phyloP scores from a whole-genome alignment of 208 protist species.

The Leishmania lainsoni region DNA sequence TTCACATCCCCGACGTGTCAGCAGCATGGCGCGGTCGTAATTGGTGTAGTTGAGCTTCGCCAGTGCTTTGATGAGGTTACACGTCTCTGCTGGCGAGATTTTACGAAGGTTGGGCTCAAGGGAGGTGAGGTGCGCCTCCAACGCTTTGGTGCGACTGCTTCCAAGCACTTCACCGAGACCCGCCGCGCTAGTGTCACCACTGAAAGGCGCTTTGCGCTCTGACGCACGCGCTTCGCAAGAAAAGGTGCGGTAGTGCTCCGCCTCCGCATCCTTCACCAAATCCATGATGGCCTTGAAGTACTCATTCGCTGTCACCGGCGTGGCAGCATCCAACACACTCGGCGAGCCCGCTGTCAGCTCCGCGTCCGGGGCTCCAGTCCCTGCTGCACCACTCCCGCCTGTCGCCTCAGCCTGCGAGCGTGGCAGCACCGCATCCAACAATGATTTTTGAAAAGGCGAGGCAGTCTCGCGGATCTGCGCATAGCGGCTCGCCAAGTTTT shows the following conservation, averaged over 20 bases:
- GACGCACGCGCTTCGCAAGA: not conserved
- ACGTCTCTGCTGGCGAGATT: constrained; percentile 51
- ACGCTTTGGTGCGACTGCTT: constrained; percentile 22
- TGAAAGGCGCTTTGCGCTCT: not conserved
- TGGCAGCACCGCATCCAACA: constrained; percentile 28
- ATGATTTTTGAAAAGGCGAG: constrained; percentile 28
- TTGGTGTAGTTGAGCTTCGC: constrained; percentile 72
- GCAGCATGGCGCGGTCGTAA: constrained; percentile 61
- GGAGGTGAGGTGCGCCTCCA: constrained; percentile 52
- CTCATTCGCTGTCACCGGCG: constrained; percentile 14
- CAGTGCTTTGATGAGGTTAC: constrained; percentile 52
- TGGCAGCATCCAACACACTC: not conserved
- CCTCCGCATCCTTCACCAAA: constrained; percentile 28
- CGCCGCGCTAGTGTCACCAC: not conserved
- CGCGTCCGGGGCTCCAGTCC: not conserved
- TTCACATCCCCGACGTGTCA: constrained; percentile 79
- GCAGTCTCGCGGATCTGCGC: constrained; percentile 13
- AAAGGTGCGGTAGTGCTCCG: constrained; percentile 18
- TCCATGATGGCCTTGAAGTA: constrained; percentile 39
- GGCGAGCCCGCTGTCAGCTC: not conserved
- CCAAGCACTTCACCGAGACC: constrained; percentile 23
- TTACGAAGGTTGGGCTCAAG: constrained; percentile 57
- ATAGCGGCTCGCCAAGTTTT: constrained; percentile 8
- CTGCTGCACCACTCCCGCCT: not conserved
- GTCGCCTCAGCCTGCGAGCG: not conserved